These are phyloP conservation scores for Rhizopus microsporus DNA, from an alignment of 371 early-diverging fungal genomes.

Conservation along the genomic window DNA sequence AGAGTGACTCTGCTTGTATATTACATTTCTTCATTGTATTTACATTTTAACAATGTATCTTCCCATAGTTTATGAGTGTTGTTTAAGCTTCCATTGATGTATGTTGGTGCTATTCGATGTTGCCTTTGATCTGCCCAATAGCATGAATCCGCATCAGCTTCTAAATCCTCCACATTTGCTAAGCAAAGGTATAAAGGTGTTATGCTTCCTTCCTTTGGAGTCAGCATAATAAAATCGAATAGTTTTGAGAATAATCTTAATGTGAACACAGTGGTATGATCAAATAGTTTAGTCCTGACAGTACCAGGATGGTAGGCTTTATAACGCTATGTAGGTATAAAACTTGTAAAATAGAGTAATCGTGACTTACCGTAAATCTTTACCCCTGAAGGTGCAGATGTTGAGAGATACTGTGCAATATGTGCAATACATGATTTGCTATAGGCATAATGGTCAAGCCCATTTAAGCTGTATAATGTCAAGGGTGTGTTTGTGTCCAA, in stretches of 20 bases:
- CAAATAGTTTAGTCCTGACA: conserved; percentile 42
- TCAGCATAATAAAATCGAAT: conserved; percentile 44
- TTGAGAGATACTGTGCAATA: conserved; percentile 16
- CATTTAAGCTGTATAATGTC: conserved; percentile 25
- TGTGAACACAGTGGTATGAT: conserved; percentile 36
- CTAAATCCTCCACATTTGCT: neutral
- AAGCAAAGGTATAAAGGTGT: conserved; percentile 40
- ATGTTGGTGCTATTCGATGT: conserved; percentile 4
- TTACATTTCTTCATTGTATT: neutral
- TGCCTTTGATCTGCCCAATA: conserved; percentile 24
- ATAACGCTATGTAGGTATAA: neutral
- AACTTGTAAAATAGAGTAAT: conserved; percentile 1
- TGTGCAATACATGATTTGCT: conserved; percentile 42
- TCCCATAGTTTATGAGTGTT: conserved; percentile 17
- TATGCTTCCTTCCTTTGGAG: conserved; percentile 42
- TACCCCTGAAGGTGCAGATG: conserved; percentile 5
- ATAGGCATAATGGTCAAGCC: conserved; percentile 41
- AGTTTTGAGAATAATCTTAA: conserved; percentile 22
- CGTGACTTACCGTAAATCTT: conserved; percentile 24
- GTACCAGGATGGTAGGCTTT: conserved; percentile 51
- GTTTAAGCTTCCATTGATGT: conserved; percentile 11
- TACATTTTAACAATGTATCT: conserved; percentile 11
- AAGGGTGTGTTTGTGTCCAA: conserved; percentile 18
- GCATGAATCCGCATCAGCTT: neutral
- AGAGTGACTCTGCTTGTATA: too few species aligned